Base-by-base conservation (phyloP, 371 early-diverging fungal species). In the Circinella umbellata region DNA sequence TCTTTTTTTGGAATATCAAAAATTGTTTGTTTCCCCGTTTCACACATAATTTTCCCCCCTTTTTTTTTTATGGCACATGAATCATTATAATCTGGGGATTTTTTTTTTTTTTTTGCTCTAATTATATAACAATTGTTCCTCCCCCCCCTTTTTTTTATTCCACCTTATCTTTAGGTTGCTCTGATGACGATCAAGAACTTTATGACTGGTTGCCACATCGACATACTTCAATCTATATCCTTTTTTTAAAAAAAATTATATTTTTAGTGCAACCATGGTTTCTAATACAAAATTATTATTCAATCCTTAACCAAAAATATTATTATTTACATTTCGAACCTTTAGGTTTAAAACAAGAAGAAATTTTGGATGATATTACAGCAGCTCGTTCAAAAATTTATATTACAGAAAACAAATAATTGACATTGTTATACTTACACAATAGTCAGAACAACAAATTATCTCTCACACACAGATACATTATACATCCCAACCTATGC, bases 101-200 rank as follows among this genome's bases (percentile, higher is more conserved):
- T 35, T 51, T n/a, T 14, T 49, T 15, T 49, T 15, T 49, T 15
- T n/a, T 15, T n/a, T 15, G n/a, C 51, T n/a, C 51, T 27, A 27
- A 27, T 27, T 27, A 27, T 27, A 27, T 27, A 27, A 27, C 2
- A 27, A 27, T 27, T 27, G 27, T 27, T n/a, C 51, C 15, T 17
- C 15, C 51, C 14, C 8, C 51, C 51, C 51, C 15, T 51, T 14
- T 17, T 15, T 17, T 51, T 17, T 15, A 51, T 13, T 17, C 8
- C 35, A 4, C 61, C 14, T 37, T 46, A 48, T 42, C 11, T 64
- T 11, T 60, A 79, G 78, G 75, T 59, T 66, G 39, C 61, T 71
- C 73, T 17, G 61, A 76, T 51, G 78, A 79, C 60, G 76, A 78
- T 57, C 75, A 77, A 38, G 73, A 76, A 65, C 46, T 82, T 20